A percentile compares a stretch with the other conserved stretches of the same genome.
Conservation (phyloP, 2,329 filamentous ascomycete genomes). For the Karstenula rhodostoma region DNA sequence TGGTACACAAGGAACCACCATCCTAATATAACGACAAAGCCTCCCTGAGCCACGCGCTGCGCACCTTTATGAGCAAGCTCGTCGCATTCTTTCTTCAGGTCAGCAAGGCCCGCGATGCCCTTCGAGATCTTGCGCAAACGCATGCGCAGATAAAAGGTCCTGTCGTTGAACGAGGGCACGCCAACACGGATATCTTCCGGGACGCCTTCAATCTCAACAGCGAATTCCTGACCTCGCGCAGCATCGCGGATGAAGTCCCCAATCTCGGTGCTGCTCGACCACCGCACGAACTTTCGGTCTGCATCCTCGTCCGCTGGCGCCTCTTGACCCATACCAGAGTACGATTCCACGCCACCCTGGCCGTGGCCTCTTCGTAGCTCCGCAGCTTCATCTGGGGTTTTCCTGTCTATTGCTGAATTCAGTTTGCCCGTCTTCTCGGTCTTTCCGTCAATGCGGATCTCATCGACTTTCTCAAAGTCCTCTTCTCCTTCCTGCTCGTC, state of each 20-base stretch:
- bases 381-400: conserved; percentile 41
- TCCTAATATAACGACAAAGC: conserved; percentile 73
- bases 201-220: conserved; percentile 79
- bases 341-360: conserved; percentile 71
- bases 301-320: conserved; percentile 51
- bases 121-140: conserved; percentile 75
- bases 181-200: conserved; percentile 74
- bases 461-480: conserved; percentile 57
- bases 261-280: conserved; percentile 88
- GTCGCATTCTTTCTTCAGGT: conserved; percentile 84
- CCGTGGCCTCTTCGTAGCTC: conserved; percentile 58
- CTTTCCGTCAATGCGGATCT: conserved; percentile 61
- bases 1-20: conserved; percentile 87
- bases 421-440: conserved; percentile 55
- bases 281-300: conserved; percentile 77
- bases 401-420: conserved; percentile 26
- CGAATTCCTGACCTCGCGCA: conserved; percentile 82
- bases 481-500: conserved; percentile 45
- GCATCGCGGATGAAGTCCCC: conserved; percentile 95
- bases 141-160: conserved; percentile 87
- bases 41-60: conserved; percentile 79
- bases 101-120: conserved; percentile 73
- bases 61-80: conserved; percentile 77
- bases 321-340: conserved; percentile 74
- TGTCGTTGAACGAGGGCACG: conserved; percentile 86